Base-by-base conservation (phyloP, 306 rosid genomes). In the Luffa aegyptiaca region DNA sequence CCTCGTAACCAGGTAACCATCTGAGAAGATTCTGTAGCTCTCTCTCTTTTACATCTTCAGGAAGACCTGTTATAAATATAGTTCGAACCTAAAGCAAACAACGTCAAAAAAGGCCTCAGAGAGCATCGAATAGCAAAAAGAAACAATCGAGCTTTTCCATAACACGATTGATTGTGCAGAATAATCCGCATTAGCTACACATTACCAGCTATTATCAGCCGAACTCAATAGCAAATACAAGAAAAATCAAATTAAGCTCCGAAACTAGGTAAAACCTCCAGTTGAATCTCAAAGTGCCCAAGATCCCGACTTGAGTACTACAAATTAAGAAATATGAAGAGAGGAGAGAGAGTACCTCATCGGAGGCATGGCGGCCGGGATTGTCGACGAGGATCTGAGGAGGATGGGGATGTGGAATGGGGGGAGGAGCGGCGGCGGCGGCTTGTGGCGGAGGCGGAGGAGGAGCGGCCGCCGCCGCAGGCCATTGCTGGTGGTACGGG, bases 1-100 rank as follows among this genome's bases (percentile, higher is more conserved):
- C 99, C 85, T 96, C 99, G 72, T 91, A 96, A 0, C 99, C 99
- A 2, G 99, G 98, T 37, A 96, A 55, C 98, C 99, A 96, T 55
- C 99, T 79, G 78, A 91, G 81, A 12, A 96, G 92, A 79, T 96
- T 96, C 88, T 84, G 93, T 26, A 96, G 84, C 79, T 96, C 99
- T 64, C 99, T 83, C 92, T 96, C 99, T 75, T 84, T 93, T 9
- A 96, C 99, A 48, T 96, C 97, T 48, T 96, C 99, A 0, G 99
- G 99, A 70, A 96, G 97, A 1, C 99, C 99, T 1, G 98, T 88
- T 51, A 96, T 90, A 72, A 96, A 96, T 18, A 96, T 90, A 6
- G 99, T 96, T 53, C 99, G 90, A 48, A 91, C 97, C 96, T 91
- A 77, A 64, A 51, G 33, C 13, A 73, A 75, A 75, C 13, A 71